Evolutionary conservation across 345 rosid genomes (phyloP), one percentile per base, ranked within the genome.

Genomic region (Excoecaria agallocha): DNA sequence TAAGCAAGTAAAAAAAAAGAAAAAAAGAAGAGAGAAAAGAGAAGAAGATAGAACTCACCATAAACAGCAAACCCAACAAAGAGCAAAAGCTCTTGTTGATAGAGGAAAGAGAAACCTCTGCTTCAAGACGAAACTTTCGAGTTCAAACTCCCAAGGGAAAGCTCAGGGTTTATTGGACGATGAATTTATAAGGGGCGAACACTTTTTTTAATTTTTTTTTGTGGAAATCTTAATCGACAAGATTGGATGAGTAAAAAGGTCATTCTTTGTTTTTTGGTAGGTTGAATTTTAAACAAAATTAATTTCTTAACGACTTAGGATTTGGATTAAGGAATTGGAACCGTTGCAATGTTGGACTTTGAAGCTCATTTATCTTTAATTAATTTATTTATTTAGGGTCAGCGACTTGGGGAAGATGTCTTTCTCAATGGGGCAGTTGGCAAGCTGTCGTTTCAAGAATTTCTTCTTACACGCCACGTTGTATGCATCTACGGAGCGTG

Each of bases 1-100:
- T 54, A 66, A 1, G 13, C 12, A 4, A 67, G 10, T 1, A 67
- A 35, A 38, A 62, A 62, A 5, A 7, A 16, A 6, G 57, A n/a
- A n/a, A n/a, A n/a, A n/a, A n/a, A n/a, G n/a, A 60, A 38, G 6
- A n/a, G n/a, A n/a, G 9, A 16, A 62, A 1, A 43, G 17, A 16
- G 39, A 8, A 16, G 3, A 13, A n/a, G 2, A 49, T 43, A 67
- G 43, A 5, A 67, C 6, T 25, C 51, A 69, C 72, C 72, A 16
- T 52, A 37, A 30, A 52, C 12, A 35, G 20, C 6, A 37, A 19
- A 8, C 12, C 12, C 43, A 51, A 69, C 60, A 10, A 38, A 69
- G 72, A 69, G 72, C 72, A 19, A 15, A 37, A 52, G 72, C 72
- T 69, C 72, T 69, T 69, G 72, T 69, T 69, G 72, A 45, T 35